Base-by-base conservation (phyloP, 108 stramenopile genomes). In the Cyclotella choctawhatcheeana region DNA sequence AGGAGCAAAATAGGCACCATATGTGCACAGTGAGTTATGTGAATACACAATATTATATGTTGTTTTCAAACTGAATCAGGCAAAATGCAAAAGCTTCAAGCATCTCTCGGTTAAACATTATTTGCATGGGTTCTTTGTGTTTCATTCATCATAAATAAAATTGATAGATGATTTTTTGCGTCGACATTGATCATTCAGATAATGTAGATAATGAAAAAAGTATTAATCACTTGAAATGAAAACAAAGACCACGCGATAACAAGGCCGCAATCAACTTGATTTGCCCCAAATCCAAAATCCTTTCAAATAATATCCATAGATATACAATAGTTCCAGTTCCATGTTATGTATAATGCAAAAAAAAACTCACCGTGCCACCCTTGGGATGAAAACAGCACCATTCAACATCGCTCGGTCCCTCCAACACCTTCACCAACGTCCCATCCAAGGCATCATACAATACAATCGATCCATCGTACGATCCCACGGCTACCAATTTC, bases 371-470 rank as follows among this genome's bases (percentile, higher is more conserved):
- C 12, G 88, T 80, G 7, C 92, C 95, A 0, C 97, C 97, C 64
- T 88, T 85, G 22, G 96, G 97, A 88, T 99, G 98, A 84, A 97
- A 99, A 45, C 50, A 68, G 8, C 97, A 40, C 86, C 94, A 99
- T 65, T 99, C 97, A 5, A 99, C 84, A 84, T 99, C 98, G 7
- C 88, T 88, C 6, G 97, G 98, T 18, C 98, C 98, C 54, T 99
- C 98, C 26, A 98, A 80, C 8, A 80, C 78, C 24, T 81, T 69
- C 27, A 84, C 64, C 63, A 86, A 61, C 10, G 18, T 59, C 8
- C 90, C 94, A 25, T 83, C 83, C 13, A 62, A n/a, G n/a, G n/a
- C 59, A 14, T 88, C 70, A 78, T 93, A 98, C 16, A 98, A 37
- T 18, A 87, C 62, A 52, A 98, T 87, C 20, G 88, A 44, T 1